Conservation (phyloP, 805 yeast genomes). For the Vanderwaltozyma tropicalis region DNA sequence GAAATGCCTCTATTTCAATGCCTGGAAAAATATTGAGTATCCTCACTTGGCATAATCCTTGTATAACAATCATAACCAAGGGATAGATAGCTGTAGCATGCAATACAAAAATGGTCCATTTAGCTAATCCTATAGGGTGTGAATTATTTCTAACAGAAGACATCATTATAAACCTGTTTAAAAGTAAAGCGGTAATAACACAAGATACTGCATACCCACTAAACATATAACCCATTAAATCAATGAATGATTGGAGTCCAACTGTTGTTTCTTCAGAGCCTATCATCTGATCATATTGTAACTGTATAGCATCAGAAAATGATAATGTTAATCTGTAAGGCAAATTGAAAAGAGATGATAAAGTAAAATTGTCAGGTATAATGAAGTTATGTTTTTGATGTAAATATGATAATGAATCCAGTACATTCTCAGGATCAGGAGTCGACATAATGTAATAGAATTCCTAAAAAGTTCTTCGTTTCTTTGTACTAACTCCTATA, state of each 20-base stretch:
- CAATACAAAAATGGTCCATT: conserved; percentile 28
- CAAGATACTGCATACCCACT: conserved; percentile 44
- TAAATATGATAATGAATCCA: conserved; percentile 10
- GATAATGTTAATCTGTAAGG: conserved; percentile 17
- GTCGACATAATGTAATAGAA: too few relatives aligned
- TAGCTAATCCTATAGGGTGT: conserved; percentile 5
- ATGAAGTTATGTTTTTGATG: conserved; percentile 14
- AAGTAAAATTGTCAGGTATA: conserved; percentile 8
- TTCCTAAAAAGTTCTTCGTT: too few relatives aligned
- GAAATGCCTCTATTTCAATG: background rate
- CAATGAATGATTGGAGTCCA: conserved; percentile 3
- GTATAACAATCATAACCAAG: conserved; percentile 34
- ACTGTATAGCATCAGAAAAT: conserved; percentile 12
- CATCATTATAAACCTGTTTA: conserved; percentile 50
- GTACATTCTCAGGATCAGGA: background rate
- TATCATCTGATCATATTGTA: conserved; percentile 16
- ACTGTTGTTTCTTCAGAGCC: conserved; percentile 3
- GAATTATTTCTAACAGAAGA: conserved; percentile 32
- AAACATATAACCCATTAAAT: conserved; percentile 33
- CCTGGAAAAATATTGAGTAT: too few relatives aligned
- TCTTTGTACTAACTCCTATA: too few relatives aligned
- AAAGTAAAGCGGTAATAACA: conserved; percentile 45
- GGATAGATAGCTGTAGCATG: conserved; percentile 17
- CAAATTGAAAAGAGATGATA: conserved; percentile 11
- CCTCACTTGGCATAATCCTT: too few relatives aligned